A percentile compares a stretch with the other conserved stretches of the same genome.
Conservation (phyloP, 306 rosid species). For the Hylodesmum podocarpum region DNA sequence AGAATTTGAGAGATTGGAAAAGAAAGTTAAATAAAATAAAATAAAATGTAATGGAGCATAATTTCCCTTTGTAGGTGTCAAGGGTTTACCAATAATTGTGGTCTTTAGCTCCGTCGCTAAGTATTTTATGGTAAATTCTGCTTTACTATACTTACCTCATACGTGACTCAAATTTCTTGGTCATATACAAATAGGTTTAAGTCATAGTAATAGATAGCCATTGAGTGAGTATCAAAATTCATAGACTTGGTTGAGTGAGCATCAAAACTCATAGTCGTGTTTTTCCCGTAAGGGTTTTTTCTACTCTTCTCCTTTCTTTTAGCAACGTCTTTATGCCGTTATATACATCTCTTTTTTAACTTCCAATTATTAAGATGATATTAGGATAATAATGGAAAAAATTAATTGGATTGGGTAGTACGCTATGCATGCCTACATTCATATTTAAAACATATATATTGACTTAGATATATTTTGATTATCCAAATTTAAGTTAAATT, state of each 20-base stretch:
- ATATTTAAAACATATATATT: no score
- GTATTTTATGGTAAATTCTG: neutral
- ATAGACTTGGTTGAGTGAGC: slow-evolving; percentile 15
- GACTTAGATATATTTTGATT: no score
- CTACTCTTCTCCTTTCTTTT: neutral
- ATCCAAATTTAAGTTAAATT: no score
- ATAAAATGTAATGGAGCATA: neutral
- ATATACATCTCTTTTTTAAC: neutral
- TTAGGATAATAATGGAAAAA: neutral
- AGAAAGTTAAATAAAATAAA: neutral
- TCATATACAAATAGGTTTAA: neutral
- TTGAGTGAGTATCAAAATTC: neutral
- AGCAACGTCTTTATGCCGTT: slow-evolving; percentile 2
- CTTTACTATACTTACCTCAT: neutral
- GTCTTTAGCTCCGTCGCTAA: neutral
- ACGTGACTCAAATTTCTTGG: neutral
- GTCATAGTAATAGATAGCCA: neutral
- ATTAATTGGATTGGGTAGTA: neutral
- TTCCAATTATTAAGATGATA: neutral
- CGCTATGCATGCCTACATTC: neutral
- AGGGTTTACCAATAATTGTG: neutral
- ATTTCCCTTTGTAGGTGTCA: neutral
- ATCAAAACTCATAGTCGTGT: slow-evolving; percentile 23
- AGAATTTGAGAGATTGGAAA: neutral
- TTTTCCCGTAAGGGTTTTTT: slow-evolving; percentile 24